These are phyloP conservation scores for Fusarium annulatum DNA, from an alignment of 2,329 filamentous ascomycete species.

Conservation along the genomic window DNA sequence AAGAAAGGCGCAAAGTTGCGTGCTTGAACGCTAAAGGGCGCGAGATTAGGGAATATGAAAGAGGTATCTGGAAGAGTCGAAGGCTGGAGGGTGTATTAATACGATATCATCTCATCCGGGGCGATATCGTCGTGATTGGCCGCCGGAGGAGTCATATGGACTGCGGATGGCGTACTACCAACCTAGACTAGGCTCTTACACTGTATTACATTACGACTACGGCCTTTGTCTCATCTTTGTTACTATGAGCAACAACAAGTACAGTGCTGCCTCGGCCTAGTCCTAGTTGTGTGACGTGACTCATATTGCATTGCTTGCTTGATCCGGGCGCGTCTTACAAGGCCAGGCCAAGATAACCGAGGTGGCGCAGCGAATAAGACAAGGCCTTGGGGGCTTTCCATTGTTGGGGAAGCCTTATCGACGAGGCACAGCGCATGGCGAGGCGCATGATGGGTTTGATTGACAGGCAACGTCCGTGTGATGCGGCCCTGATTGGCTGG, in stretches of 20 bases:
- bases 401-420: slow-evolving; percentile 28
- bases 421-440: slow-evolving; percentile 18
- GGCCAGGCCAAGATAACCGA: slow-evolving; percentile 12
- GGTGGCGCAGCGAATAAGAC: slow-evolving; percentile 29
- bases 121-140: slow-evolving; percentile 37
- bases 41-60: slow-evolving; percentile 27
- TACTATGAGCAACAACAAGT: not conserved
- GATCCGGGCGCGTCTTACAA: slow-evolving; percentile 24
- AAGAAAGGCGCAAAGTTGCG: slow-evolving; percentile 44
- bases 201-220: slow-evolving; percentile 13
- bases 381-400: not conserved
- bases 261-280: slow-evolving; percentile 1
- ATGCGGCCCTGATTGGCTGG: slow-evolving; percentile 18
- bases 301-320: slow-evolving; percentile 22
- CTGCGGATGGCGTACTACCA: slow-evolving; percentile 34
- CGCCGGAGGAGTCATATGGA: slow-evolving; percentile 42
- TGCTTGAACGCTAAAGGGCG: slow-evolving; percentile 40
- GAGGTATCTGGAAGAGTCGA: slow-evolving; percentile 39
- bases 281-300: slow-evolving; percentile 28
- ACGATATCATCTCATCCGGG: slow-evolving; percentile 40
- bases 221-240: not conserved
- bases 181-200: not conserved
- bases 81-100: slow-evolving; percentile 33
- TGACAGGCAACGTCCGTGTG: slow-evolving; percentile 31
- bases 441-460: slow-evolving; percentile 34